Conservation (phyloP, 2,329 filamentous ascomycete species). For the Fusarium agapanthi region DNA sequence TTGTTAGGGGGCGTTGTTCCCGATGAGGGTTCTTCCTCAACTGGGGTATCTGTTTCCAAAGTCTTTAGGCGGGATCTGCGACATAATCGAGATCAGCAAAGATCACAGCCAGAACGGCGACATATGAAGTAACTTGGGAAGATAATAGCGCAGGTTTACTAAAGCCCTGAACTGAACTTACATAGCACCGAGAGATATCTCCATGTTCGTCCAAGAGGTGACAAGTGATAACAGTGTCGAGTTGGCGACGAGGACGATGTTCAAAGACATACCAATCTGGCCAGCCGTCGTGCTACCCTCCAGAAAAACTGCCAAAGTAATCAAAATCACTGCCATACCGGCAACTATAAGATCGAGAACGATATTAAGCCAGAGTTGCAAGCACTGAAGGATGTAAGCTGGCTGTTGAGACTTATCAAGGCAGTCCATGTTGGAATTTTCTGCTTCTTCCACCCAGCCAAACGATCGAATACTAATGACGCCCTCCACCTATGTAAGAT, state of each 20-base stretch:
- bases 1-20: too few species aligned
- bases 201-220: not conserved
- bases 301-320: not conserved
- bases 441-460: not conserved
- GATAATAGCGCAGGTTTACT: too few species aligned
- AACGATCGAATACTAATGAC: not conserved
- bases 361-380: not conserved
- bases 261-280: not conserved
- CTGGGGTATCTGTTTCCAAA: not conserved
- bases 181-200: not conserved
- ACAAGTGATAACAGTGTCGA: not conserved
- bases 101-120: accelerated
- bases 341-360: not conserved
- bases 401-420: not conserved
- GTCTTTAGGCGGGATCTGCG: not conserved
- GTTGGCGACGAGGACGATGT: not conserved
- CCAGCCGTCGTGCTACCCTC: not conserved
- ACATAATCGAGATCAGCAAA: accelerated
- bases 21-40: not conserved
- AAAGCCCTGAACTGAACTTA: not conserved
- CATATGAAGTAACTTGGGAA: too few species aligned
- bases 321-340: not conserved
- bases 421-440: not conserved
- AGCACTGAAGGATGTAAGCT: not conserved
- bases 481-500: not conserved